Conservation (phyloP, 257 asterid species). For the Mitragyna speciosa region DNA sequence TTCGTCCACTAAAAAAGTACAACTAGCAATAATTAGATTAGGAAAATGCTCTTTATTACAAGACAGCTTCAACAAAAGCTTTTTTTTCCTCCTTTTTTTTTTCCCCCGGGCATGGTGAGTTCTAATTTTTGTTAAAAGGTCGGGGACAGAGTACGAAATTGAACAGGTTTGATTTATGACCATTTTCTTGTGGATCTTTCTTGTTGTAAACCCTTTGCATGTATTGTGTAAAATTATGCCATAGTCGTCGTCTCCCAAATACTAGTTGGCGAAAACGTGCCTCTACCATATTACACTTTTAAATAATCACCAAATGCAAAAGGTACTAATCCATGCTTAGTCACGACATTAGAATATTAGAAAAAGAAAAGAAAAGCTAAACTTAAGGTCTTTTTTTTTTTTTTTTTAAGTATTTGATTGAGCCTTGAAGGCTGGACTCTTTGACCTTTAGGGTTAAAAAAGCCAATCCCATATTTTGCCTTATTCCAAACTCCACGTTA, state of each 20-base stretch:
- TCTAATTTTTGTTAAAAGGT: neutral
- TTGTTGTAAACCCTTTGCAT: neutral
- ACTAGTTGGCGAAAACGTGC: neutral
- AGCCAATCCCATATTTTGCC: neutral
- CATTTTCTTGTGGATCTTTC: neutral
- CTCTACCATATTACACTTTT: neutral
- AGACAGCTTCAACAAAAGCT: neutral
- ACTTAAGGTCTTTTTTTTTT: neutral
- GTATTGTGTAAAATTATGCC: neutral
- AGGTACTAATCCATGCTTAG: neutral
- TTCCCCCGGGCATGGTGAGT: neutral
- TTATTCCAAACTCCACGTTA: slow-evolving; percentile 8
- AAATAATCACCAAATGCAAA: neutral
- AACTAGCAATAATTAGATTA: neutral
- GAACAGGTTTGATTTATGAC: too few relatives aligned
- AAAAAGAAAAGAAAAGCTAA: neutral
- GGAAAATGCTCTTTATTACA: too few relatives aligned
- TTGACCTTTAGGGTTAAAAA: neutral
- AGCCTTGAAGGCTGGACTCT: neutral
- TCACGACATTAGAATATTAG: neutral
- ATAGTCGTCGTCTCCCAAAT: neutral
- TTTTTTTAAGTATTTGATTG: neutral
- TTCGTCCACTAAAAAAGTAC: neutral
- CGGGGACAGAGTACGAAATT: too few relatives aligned
- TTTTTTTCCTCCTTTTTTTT: too few relatives aligned